phyloP scores from a whole-genome alignment of 495 filamentous ascomycete species.

The Bathelium albidoporum region DNA sequence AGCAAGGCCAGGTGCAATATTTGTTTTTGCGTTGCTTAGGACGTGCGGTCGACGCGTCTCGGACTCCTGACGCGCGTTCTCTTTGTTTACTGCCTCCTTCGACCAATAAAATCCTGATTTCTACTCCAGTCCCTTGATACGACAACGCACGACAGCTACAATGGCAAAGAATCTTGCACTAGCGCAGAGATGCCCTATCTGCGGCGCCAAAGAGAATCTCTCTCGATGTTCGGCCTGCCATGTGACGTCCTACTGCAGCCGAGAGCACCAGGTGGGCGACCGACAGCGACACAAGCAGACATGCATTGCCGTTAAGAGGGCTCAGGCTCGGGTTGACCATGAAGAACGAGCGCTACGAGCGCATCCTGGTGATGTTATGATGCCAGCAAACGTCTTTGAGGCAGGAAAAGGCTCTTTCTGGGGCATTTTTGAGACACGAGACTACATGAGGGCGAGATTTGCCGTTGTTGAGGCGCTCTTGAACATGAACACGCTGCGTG shows the following conservation, averaged over 20 bases:
- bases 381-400: not conserved
- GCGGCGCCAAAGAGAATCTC: constrained; percentile 20
- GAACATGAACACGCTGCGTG: constrained; percentile 27
- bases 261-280: constrained; percentile 36
- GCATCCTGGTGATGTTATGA: not conserved
- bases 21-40: too few species aligned
- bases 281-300: constrained; percentile 32
- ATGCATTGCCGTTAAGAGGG: constrained; percentile 29
- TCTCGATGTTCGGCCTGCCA: constrained; percentile 36
- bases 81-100: too few species aligned
- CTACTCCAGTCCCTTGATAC: too few species aligned
- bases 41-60: too few species aligned
- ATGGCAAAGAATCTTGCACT: not conserved
- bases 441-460: constrained; percentile 8
- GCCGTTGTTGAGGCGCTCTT: constrained; percentile 25
- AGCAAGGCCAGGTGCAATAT: too few species aligned
- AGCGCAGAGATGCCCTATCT: not conserved
- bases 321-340: not conserved
- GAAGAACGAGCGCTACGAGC: not conserved
- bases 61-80: too few species aligned
- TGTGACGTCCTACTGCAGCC: constrained; percentile 37
- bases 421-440: not conserved
- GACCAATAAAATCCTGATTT: too few species aligned
- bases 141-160: not conserved
- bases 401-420: not conserved